Percentiles rank a stretch among this genome's conserved stretches.
phyloP scores from a whole-genome alignment of 2,329 filamentous ascomycete genomes.

The Paracoccidioides lutzii region DNA sequence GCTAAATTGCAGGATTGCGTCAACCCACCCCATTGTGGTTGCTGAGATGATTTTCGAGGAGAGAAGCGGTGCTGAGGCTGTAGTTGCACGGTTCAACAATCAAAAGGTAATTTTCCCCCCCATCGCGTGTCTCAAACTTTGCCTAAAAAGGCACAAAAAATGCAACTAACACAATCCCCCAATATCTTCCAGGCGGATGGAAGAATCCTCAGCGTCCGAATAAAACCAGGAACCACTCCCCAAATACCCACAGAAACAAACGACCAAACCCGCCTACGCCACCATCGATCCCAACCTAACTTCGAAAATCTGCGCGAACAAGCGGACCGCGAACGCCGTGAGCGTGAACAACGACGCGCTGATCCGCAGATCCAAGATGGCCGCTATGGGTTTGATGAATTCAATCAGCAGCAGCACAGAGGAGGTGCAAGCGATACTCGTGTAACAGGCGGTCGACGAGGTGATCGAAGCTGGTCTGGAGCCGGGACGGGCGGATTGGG shows the following conservation, averaged over 20 bases:
- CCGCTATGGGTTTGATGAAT: slow-evolving; percentile 25
- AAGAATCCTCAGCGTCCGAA: slow-evolving; percentile 43
- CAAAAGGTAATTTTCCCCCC: slow-evolving; percentile 38
- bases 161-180: slow-evolving; percentile 3
- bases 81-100: slow-evolving; percentile 50
- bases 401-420: not conserved
- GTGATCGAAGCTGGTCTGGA: slow-evolving; percentile 4
- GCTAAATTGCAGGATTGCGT: slow-evolving; percentile 40
- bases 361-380: slow-evolving; percentile 27
- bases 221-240: slow-evolving; percentile 26
- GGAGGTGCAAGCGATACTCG: slow-evolving; percentile 1
- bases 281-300: slow-evolving; percentile 8
- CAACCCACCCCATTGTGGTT: slow-evolving; percentile 44
- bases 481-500: slow-evolving; percentile 5
- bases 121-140: too few species aligned
- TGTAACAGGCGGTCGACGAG: slow-evolving; percentile 7
- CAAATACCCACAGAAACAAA: slow-evolving; percentile 4
- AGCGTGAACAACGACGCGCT: slow-evolving; percentile 20
- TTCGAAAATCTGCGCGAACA: slow-evolving; percentile 29
- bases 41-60: slow-evolving; percentile 48
- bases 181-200: slow-evolving; percentile 42
- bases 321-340: slow-evolving; percentile 27
- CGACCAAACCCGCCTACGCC: slow-evolving; percentile 9
- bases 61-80: slow-evolving; percentile 43
- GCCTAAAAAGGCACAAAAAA: too few species aligned